These are phyloP conservation scores for Ceratocystis colombiana DNA, from an alignment of 2,329 filamentous ascomycete genomes.

Conservation along the genomic window DNA sequence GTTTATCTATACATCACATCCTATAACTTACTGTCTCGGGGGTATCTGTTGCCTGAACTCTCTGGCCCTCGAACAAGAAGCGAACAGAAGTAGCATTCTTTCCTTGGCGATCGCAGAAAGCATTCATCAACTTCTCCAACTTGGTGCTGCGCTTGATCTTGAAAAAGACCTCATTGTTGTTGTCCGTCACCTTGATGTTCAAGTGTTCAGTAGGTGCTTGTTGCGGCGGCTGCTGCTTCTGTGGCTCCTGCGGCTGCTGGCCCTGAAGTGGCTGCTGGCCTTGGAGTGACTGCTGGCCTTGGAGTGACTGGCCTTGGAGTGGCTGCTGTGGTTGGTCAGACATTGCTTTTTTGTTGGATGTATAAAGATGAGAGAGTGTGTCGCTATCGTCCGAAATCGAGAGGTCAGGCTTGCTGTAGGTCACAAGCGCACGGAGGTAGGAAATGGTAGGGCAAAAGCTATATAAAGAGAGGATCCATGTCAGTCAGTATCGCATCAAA, in stretches of 20 bases:
- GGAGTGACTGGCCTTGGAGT: conserved; percentile 26
- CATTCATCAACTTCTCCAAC: conserved; percentile 95
- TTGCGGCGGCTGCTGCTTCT: conserved; percentile 31
- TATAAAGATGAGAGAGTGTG: background rate
- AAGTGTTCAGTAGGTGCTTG: conserved; percentile 59
- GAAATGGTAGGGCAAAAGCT: background rate
- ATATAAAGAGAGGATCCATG: conserved; percentile 5
- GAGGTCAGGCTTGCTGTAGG: background rate
- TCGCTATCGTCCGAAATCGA: background rate
- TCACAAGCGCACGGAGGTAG: background rate
- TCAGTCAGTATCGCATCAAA: conserved; percentile 4
- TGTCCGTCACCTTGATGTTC: conserved; percentile 98
- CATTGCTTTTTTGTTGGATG: background rate
- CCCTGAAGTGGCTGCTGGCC: conserved; percentile 26
- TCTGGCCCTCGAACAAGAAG: conserved; percentile 91
- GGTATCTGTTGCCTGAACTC: conserved; percentile 79
- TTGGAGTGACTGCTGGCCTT: background rate
- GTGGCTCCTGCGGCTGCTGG: conserved; percentile 33
- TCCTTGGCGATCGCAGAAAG: conserved; percentile 92
- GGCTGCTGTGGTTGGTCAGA: conserved; percentile 40
- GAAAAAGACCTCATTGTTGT: conserved; percentile 99
- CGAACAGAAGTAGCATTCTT: conserved; percentile 76
- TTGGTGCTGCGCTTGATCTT: conserved; percentile 98
- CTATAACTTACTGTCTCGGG: conserved; percentile 69
- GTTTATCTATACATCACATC: too few species aligned